Conservation (phyloP, 2,329 filamentous ascomycete species). For the Diaporthe batatas region DNA sequence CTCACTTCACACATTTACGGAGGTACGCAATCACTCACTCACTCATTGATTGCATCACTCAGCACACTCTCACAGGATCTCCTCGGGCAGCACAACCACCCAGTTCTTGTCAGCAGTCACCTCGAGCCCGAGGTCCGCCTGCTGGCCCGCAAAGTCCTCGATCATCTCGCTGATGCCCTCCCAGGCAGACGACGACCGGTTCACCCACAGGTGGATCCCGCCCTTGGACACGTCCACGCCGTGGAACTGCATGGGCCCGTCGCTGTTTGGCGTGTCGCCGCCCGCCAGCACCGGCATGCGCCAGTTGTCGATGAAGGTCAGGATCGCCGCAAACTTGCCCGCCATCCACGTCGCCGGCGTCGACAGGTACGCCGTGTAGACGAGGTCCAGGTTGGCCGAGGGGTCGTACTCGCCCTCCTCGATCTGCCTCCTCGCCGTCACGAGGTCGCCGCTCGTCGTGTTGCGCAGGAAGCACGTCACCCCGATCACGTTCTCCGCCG, state of each 20-base stretch:
- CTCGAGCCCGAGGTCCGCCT: conserved; percentile 52
- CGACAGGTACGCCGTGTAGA: conserved; percentile 57
- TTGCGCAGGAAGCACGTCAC: conserved; percentile 55
- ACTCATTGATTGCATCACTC: neutral
- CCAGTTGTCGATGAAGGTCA: conserved; percentile 59
- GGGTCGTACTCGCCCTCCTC: conserved; percentile 52
- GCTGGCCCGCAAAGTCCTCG: conserved; percentile 50
- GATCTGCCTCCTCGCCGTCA: conserved; percentile 57
- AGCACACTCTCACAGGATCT: conserved; percentile 51
- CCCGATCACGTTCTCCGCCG: conserved; percentile 59
- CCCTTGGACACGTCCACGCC: conserved; percentile 57
- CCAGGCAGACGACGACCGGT: conserved; percentile 54
- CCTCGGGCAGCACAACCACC: conserved; percentile 56
- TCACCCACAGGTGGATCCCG: conserved; percentile 58
- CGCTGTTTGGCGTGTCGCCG: conserved; percentile 59
- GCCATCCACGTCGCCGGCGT: conserved; percentile 59
- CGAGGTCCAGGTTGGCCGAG: conserved; percentile 54
- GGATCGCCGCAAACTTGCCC: conserved; percentile 59
- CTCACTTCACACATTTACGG: neutral
- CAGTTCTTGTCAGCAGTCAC: conserved; percentile 61
- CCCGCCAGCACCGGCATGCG: conserved; percentile 57
- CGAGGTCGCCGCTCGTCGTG: conserved; percentile 48
- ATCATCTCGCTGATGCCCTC: conserved; percentile 55
- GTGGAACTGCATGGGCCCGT: conserved; percentile 60
- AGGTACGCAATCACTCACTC: neutral